Base-by-base conservation (phyloP, 1,139 yeast genomes). In the Kazachstania sp. region DNA sequence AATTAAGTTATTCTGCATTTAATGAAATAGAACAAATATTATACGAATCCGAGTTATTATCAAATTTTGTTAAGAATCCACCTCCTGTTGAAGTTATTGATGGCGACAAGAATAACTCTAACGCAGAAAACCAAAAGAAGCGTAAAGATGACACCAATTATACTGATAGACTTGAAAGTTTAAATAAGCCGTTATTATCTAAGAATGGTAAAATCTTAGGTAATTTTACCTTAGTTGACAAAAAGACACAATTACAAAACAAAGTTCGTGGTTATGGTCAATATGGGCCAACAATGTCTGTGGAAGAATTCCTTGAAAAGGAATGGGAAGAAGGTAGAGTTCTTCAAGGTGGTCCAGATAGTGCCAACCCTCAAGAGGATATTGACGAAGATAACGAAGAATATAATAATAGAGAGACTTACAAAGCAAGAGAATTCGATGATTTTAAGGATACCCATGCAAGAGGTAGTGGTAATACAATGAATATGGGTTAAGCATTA, bases 191-290 rank as follows among this genome's bases (percentile, higher is more conserved):
- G 1, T 65, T 83, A 34, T 54, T 85, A 4, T 77, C 83, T 1
- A 77, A 76, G 54, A 78, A 77, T 45, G 97, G 97, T 3, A 84
- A 81, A 63, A 83, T 88, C 1, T 67, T 86, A 37, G 77, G 85
- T 54, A 97, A 97, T 7, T 92, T 92, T 64, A 86, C 94, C 0
- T 75, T 92, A 30, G 79, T 87, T 6, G 71, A 80, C 5, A 67
- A 71, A 40, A 73, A 85, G 46, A 77, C 80, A 26, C 77, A 81
- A 41, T 57, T 86, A 20, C 72, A 74, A 49, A 69, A 72, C 28
- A 78, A 81, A 55, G 96, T 90, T 0, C 81, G 78, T 60, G 97
- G 97, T 1, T 86, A 95, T 1, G 98, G 97, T 0, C 97, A 92
- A 65, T 81, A 77, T 35, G 71, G 92, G 37, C 99, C 99, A 1